These are phyloP conservation scores for Berberis thunbergii DNA, from an alignment of 164 flowering plant genomes.

Conservation along the genomic window DNA sequence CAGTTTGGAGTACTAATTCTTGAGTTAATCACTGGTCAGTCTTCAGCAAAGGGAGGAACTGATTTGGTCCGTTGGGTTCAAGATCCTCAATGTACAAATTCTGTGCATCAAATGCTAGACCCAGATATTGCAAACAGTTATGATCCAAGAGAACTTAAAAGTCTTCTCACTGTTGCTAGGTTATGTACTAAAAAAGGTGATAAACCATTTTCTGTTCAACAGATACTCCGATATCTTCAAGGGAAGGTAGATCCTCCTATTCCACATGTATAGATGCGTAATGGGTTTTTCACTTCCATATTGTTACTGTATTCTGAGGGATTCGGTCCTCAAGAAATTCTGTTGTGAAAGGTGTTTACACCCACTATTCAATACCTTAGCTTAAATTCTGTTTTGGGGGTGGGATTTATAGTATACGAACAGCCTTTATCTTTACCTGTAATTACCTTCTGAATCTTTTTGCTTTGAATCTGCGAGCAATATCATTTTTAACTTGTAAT, in stretches of 20 bases:
- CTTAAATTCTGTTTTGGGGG: no score
- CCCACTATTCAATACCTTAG: no score
- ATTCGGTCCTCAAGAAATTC: no score
- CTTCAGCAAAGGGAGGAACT: conserved; percentile 37
- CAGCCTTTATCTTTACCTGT: no score
- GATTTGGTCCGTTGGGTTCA: conserved; percentile 65
- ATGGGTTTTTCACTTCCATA: no score
- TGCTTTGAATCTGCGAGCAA: no score
- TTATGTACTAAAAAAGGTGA: conserved; percentile 48
- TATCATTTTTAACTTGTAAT: no score
- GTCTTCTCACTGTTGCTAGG: conserved; percentile 57
- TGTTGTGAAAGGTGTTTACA: no score
- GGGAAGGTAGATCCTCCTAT: conserved; percentile 27
- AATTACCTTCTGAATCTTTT: no score
- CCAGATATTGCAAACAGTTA: conserved; percentile 71
- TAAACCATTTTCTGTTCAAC: conserved; percentile 37
- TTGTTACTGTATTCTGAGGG: no score
- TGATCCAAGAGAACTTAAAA: conserved; percentile 45
- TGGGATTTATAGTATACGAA: no score
- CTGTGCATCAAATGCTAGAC: conserved; percentile 67
- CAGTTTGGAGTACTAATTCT: conserved; percentile 74
- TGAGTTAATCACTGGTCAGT: conserved; percentile 83
- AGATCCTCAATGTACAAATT: conserved; percentile 28
- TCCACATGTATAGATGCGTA: neutral
- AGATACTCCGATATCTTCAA: conserved; percentile 57